Evolutionary conservation across 108 stramenopile species (phyloP).

Genomic region (Skeletonema costatum): DNA sequence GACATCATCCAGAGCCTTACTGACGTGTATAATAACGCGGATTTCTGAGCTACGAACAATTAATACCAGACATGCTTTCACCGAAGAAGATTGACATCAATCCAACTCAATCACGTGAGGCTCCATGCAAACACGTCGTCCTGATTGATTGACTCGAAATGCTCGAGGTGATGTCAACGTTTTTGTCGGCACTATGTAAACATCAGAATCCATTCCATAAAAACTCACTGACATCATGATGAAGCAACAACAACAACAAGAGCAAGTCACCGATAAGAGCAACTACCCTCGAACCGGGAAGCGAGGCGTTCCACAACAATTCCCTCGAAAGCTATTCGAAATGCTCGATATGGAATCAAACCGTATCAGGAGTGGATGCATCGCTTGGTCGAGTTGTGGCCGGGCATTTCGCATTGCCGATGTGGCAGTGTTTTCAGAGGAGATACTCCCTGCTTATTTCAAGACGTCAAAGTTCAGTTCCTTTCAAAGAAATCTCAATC

Average conservation of each 20-base stretch:
- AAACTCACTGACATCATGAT: background rate
- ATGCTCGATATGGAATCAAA: conserved; percentile 77
- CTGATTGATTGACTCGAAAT: background rate
- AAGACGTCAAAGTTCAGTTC: conserved; percentile 90
- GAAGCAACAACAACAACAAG: background rate
- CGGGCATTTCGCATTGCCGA: conserved; percentile 79
- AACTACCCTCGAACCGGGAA: conserved; percentile 79
- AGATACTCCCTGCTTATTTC: conserved; percentile 87
- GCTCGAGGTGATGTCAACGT: background rate
- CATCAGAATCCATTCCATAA: conserved; percentile 3
- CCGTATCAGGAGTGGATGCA: conserved; percentile 8
- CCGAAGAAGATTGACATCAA: background rate
- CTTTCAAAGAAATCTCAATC: conserved; percentile 92
- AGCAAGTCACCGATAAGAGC: background rate
- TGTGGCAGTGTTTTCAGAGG: conserved; percentile 65
- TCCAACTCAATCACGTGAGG: background rate
- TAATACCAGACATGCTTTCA: background rate
- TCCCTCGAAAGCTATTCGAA: conserved; percentile 79
- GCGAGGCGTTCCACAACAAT: conserved; percentile 87
- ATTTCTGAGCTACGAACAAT: background rate
- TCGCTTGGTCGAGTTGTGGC: conserved; percentile 82
- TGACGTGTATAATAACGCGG: background rate
- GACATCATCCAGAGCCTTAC: no score
- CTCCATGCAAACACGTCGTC: background rate
- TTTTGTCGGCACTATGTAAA: background rate